These are phyloP conservation scores for Sarcomyxa edulis DNA, from an alignment of 768 basidiomycete genomes.

Conservation along the genomic window DNA sequence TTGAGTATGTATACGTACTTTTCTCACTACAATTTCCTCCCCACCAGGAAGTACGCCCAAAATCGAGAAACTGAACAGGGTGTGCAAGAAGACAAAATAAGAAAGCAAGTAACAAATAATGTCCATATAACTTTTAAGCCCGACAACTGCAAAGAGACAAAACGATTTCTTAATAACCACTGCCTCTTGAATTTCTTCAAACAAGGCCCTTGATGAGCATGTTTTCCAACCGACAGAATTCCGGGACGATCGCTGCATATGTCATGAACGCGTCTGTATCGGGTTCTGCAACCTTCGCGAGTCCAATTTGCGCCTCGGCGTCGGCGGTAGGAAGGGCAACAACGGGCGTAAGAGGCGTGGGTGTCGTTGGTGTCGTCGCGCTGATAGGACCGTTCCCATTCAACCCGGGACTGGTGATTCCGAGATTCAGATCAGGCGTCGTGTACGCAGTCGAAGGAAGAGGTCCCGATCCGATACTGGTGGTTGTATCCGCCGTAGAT, in stretches of 20 bases:
- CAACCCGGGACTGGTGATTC: conserved; percentile 15
- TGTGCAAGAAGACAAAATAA: too few relatives aligned
- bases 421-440: conserved; percentile 52
- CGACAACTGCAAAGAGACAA: too few relatives aligned
- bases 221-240: conserved; percentile 74
- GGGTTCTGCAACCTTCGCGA: conserved; percentile 79
- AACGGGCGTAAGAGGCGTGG: conserved; percentile 62
- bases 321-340: conserved; percentile 69
- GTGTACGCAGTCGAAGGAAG: conserved; percentile 48
- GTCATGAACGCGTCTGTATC: conserved; percentile 83
- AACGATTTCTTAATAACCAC: too few relatives aligned
- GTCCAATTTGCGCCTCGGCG: conserved; percentile 66
- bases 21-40: too few relatives aligned
- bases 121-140: too few relatives aligned
- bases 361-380: conserved; percentile 39
- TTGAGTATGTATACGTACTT: too few relatives aligned
- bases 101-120: too few relatives aligned
- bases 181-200: too few relatives aligned
- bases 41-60: too few relatives aligned
- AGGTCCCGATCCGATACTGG: conserved; percentile 18
- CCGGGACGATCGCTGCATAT: conserved; percentile 81
- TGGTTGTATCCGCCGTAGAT: conserved; percentile 32
- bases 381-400: conserved; percentile 9
- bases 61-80: too few relatives aligned
- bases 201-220: conserved; percentile 67